Evolutionary conservation across 176 grass and related monocot species (phyloP).

Genomic region (Oryza glumipatula): DNA sequence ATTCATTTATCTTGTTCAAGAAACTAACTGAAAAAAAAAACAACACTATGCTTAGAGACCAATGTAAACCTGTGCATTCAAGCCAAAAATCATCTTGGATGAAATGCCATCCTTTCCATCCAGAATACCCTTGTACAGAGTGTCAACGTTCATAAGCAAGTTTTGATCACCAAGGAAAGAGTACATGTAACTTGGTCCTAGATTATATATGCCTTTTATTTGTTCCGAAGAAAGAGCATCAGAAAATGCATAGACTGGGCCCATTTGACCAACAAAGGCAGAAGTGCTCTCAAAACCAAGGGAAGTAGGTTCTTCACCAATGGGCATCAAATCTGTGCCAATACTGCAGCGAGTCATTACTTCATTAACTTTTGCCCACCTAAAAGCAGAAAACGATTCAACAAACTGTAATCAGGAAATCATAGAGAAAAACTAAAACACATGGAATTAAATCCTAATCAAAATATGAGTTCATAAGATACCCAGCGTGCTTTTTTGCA

Average conservation of each 20-base stretch:
- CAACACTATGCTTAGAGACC: constrained; percentile 24
- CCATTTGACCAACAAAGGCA: constrained; percentile 95
- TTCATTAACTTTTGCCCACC: constrained; percentile 95
- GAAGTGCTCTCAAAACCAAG: constrained; percentile 77
- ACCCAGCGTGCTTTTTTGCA: constrained; percentile 17
- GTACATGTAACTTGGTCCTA: constrained; percentile 99
- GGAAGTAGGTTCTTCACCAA: constrained; percentile 75
- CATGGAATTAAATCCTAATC: not conserved
- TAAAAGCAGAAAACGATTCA: constrained; percentile 50
- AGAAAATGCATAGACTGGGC: constrained; percentile 86
- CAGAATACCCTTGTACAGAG: constrained; percentile 73
- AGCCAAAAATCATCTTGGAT: constrained; percentile 94
- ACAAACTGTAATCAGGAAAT: constrained; percentile 35
- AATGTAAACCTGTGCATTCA: constrained; percentile 83
- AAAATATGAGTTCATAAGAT: constrained; percentile 30
- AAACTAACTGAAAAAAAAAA: constrained; percentile 24
- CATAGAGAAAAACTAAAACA: not conserved
- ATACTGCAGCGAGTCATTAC: constrained; percentile 83
- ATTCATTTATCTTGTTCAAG: constrained; percentile 35
- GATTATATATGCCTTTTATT: constrained; percentile 87
- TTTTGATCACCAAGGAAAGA: constrained; percentile 91
- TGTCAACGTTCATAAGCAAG: constrained; percentile 75
- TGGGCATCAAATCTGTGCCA: constrained; percentile 83
- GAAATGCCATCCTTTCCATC: constrained; percentile 88
- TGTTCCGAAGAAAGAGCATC: constrained; percentile 92